Conservation (phyloP, 179 eudicot genomes). For the Patellifolia procumbens region DNA sequence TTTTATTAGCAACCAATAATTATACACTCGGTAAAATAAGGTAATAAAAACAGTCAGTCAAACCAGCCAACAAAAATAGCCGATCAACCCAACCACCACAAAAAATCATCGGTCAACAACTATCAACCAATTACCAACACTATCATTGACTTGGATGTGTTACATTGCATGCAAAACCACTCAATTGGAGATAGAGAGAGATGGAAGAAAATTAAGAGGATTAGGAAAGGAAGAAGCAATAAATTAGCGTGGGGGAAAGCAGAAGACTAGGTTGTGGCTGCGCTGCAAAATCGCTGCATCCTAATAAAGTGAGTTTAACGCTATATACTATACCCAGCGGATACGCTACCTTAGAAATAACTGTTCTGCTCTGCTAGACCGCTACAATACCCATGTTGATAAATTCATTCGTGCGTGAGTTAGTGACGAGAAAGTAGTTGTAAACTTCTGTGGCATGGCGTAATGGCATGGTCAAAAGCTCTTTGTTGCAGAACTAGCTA, state of each 20-base stretch:
- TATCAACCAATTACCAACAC: no score
- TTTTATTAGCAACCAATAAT: no score
- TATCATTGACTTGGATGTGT: no score
- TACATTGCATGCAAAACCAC: no score
- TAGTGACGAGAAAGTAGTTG: no score
- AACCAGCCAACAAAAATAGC: no score
- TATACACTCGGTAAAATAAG: no score
- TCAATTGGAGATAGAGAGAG: neutral
- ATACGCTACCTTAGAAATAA: conserved; percentile 1
- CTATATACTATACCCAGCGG: neutral
- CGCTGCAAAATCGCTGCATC: conserved; percentile 29
- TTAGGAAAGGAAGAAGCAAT: conserved; percentile 1
- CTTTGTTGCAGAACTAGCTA: neutral
- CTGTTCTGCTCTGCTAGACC: neutral
- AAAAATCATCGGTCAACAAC: no score
- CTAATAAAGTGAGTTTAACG: neutral
- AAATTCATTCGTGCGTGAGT: neutral
- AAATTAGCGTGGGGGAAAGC: conserved; percentile 5
- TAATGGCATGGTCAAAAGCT: neutral
- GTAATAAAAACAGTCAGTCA: no score
- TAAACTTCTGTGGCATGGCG: neutral
- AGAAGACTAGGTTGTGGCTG: conserved; percentile 15
- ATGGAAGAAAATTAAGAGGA: neutral
- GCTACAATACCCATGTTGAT: neutral
- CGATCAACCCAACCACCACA: no score